These are phyloP conservation scores for Arxiozyma telluris DNA, from an alignment of 1,139 yeast genomes.

Conservation along the genomic window DNA sequence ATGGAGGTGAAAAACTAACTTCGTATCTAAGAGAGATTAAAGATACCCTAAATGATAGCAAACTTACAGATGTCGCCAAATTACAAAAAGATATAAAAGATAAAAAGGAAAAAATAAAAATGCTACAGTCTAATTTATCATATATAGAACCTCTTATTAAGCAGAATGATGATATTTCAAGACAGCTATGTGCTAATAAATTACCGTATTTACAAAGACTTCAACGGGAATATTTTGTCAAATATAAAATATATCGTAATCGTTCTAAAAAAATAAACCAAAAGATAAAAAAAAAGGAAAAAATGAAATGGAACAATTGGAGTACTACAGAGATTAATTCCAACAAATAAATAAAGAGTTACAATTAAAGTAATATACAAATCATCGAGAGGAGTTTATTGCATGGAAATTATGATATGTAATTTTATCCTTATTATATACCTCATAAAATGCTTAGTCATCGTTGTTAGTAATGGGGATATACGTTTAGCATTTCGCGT, in stretches of 20 bases:
- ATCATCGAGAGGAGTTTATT: too few species aligned
- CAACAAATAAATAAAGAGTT: too few species aligned
- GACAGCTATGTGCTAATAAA: conserved; percentile 7
- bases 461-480: too few species aligned
- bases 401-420: too few species aligned
- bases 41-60: background rate
- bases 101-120: conserved; percentile 2
- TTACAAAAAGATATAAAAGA: background rate
- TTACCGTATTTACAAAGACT: conserved; percentile 12
- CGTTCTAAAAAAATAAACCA: background rate
- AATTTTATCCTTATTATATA: too few species aligned
- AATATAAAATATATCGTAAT: conserved; percentile 15
- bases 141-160: conserved; percentile 12
- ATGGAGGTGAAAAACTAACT: background rate
- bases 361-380: too few species aligned
- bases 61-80: background rate
- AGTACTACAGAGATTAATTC: too few species aligned
- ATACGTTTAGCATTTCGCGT: too few species aligned
- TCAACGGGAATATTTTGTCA: conserved; percentile 17
- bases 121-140: conserved; percentile 9
- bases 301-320: background rate
- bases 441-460: too few species aligned
- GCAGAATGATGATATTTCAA: conserved; percentile 8
- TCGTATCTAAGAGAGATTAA: background rate
- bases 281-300: too few species aligned